Evolutionary conservation across 768 basidiomycete genomes (phyloP).

Genomic region (Rhizopogon sp.): DNA sequence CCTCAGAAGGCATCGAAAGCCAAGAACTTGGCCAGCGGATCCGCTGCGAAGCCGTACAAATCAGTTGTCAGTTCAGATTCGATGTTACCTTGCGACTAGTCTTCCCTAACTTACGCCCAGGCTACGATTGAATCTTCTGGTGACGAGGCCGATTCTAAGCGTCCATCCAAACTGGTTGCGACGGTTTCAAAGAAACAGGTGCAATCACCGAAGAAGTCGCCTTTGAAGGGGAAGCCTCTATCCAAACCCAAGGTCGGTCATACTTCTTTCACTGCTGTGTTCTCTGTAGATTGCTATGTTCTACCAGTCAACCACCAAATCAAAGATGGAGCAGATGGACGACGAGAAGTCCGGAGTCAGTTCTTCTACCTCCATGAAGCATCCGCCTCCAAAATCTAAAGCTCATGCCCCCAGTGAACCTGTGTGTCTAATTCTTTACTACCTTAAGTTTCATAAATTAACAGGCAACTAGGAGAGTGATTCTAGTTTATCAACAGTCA

Average conservation of each 20-base stretch:
- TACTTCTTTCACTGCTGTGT: neutral
- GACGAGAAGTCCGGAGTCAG: neutral
- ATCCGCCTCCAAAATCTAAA: conserved; percentile 5
- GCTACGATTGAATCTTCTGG: conserved; percentile 24
- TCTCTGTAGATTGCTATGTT: neutral
- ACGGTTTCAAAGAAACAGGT: conserved; percentile 7
- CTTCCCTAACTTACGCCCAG: conserved; percentile 5
- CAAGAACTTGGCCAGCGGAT: neutral
- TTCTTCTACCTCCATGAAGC: conserved; percentile 3
- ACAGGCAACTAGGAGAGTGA: conserved; percentile 36
- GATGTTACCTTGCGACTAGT: neutral
- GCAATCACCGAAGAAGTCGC: neutral
- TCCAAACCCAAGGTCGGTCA: neutral
- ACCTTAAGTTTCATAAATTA: neutral
- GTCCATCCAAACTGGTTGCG: neutral
- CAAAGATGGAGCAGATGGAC: neutral
- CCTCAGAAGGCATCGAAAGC: neutral
- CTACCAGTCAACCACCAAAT: neutral
- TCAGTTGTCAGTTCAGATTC: neutral
- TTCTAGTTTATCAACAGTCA: conserved; percentile 55
- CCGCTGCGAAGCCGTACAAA: conserved; percentile 1
- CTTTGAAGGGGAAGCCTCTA: conserved; percentile 12
- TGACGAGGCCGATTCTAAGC: conserved; percentile 16
- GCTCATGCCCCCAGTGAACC: conserved; percentile 6
- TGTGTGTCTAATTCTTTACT: conserved; percentile 11